A percentile compares a stretch with the other conserved stretches of the same genome.
Evolutionary conservation across 805 yeast genomes (phyloP).

Genomic region (Cephaloascus fragrans): DNA sequence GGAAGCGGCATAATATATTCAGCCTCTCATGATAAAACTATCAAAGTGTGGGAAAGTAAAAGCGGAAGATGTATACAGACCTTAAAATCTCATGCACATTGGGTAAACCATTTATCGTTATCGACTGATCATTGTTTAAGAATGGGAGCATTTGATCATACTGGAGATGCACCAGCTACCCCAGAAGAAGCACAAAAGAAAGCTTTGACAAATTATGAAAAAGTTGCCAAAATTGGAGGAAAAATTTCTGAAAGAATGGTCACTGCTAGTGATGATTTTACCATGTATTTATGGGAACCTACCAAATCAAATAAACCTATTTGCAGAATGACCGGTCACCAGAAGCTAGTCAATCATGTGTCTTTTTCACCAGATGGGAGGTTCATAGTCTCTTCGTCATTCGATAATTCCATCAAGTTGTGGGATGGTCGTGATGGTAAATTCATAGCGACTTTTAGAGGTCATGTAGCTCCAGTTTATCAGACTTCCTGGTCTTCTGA

Average conservation of each 20-base stretch:
- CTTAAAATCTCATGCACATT: constrained; percentile 86
- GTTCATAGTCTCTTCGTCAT: constrained; percentile 81
- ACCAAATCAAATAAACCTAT: constrained; percentile 70
- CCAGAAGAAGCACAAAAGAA: constrained; percentile 36
- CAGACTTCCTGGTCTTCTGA: constrained; percentile 98
- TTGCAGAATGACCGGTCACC: constrained; percentile 95
- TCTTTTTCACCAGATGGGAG: constrained; percentile 95
- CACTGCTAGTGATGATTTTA: constrained; percentile 94
- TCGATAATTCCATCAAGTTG: constrained; percentile 88
- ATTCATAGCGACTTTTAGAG: constrained; percentile 82
- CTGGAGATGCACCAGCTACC: constrained; percentile 32
- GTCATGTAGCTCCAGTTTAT: constrained; percentile 96
- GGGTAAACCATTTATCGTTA: constrained; percentile 92
- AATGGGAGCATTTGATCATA: constrained; percentile 82
- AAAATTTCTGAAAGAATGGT: constrained; percentile 65
- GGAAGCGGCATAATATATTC: constrained; percentile 79
- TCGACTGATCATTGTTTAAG: constrained; percentile 86
- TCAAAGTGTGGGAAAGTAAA: constrained; percentile 81
- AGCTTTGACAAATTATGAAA: constrained; percentile 55
- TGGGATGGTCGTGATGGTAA: constrained; percentile 96
- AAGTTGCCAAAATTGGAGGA: constrained; percentile 53
- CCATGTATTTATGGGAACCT: constrained; percentile 98
- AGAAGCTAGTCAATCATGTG: constrained; percentile 91
- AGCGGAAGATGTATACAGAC: constrained; percentile 73
- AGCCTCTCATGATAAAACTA: constrained; percentile 90